Conservation (phyloP, 225 moss, liverwort and hornwort genomes). For the Lunularia cruciata region DNA sequence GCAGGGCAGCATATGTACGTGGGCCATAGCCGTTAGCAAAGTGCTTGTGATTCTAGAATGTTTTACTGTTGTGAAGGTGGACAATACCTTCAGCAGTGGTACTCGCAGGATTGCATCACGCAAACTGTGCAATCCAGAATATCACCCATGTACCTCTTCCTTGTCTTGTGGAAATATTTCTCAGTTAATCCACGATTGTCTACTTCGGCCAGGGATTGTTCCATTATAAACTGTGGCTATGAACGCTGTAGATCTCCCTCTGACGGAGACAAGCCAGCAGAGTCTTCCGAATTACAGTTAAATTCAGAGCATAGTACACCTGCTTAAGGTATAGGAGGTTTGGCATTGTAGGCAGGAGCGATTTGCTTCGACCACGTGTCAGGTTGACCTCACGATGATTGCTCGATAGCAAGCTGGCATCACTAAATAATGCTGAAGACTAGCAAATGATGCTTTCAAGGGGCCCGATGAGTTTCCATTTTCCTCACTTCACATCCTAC, state of each 20-base stretch:
- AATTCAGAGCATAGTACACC: neutral
- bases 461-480: neutral
- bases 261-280: neutral
- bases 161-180: neutral
- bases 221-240: neutral
- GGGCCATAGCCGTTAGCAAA: constrained; percentile 13
- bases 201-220: neutral
- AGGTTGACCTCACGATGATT: neutral
- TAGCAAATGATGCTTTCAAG: neutral
- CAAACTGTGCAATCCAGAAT: neutral
- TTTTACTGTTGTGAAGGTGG: neutral
- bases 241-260: neutral
- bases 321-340: neutral
- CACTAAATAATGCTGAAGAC: neutral
- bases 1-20: constrained; percentile 5
- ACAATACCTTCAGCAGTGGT: neutral
- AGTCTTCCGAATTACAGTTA: neutral
- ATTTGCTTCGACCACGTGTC: constrained; percentile 5
- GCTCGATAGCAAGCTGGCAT: constrained; percentile 7
- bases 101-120: neutral
- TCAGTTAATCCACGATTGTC: neutral
- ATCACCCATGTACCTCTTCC: neutral
- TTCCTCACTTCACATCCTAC: neutral
- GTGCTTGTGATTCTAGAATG: neutral
- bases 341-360: neutral